These are phyloP conservation scores for Amanita rubescens DNA, from an alignment of 768 basidiomycete genomes.

Conservation along the genomic window DNA sequence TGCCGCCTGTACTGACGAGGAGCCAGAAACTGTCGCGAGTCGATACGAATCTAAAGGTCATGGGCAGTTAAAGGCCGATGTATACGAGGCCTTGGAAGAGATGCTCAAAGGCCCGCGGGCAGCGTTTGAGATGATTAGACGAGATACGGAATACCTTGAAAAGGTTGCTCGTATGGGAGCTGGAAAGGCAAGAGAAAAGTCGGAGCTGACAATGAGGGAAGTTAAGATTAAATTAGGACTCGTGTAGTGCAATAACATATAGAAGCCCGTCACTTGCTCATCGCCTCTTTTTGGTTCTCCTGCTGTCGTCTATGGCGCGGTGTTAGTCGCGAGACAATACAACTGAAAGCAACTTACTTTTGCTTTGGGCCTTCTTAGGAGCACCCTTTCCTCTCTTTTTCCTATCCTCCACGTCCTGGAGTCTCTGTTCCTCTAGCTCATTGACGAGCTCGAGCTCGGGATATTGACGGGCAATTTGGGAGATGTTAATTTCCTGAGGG, in stretches of 20 bases:
- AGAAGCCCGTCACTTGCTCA: not conserved
- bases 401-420: constrained; percentile 60
- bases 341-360: constrained; percentile 37
- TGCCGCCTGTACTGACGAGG: constrained; percentile 56
- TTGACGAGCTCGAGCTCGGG: constrained; percentile 57
- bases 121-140: constrained; percentile 59
- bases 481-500: constrained; percentile 51
- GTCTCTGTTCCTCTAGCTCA: constrained; percentile 56
- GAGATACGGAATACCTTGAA: constrained; percentile 52
- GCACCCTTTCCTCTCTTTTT: constrained; percentile 77
- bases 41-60: constrained; percentile 51
- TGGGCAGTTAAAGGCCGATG: constrained; percentile 64
- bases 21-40: constrained; percentile 36
- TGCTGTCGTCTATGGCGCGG: constrained; percentile 1
- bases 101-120: constrained; percentile 56
- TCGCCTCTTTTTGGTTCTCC: constrained; percentile 8
- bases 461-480: constrained; percentile 41
- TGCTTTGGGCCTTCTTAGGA: constrained; percentile 70
- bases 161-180: constrained; percentile 61
- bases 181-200: constrained; percentile 51
- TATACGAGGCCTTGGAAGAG: constrained; percentile 66
- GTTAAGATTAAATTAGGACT: constrained; percentile 66
- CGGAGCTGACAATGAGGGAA: constrained; percentile 53
- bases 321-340: not conserved
- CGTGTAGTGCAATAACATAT: not conserved